Base-by-base conservation (phyloP, 1,284 basidiomycete species). In the Sporisorium graminicola region DNA sequence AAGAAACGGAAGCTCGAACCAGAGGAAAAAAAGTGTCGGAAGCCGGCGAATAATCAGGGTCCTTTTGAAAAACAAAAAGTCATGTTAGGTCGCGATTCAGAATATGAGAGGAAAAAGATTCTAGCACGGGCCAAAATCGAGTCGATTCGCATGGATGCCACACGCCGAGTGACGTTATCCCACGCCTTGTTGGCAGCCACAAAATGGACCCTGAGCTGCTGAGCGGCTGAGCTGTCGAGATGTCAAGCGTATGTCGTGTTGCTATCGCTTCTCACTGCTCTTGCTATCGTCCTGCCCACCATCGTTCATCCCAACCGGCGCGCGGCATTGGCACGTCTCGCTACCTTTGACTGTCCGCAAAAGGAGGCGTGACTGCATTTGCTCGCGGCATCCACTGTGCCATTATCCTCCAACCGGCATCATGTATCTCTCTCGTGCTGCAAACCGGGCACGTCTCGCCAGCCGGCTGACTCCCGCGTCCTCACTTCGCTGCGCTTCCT, bases 81-180 rank as follows among this genome's bases (percentile, higher is more conserved):
- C n/a, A n/a, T n/a, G n/a, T n/a, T n/a, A n/a, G n/a, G n/a, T n/a
- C n/a, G n/a, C n/a, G n/a, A n/a, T n/a, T n/a, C n/a, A n/a, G n/a
- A n/a, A n/a, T n/a, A n/a, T n/a, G n/a, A n/a, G n/a, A n/a, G n/a
- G n/a, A n/a, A n/a, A 27, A 3, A 20, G 42, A 10, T 3, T 22
- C 9, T 20, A n/a, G 56, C 64, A 59, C 64, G 64, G 54, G 64
- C 64, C 57, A 63, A 35, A 55, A 3, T 33, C n/a, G 24, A 40
- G 18, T 33, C 35, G 35, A 35, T 31, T 35, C 8, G 35, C 35
- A 35, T 35, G 8, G 35, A 14, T n/a, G 22, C 27, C 62, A 47
- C 10, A 63, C 53, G 65, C 53, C n/a, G 9, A 57, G 54, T 67
- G 65, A 67, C 65, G 65, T 67, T 55, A 60, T 59, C 12, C 35